Evolutionary conservation across 2,329 filamentous ascomycete genomes (phyloP).

Genomic region (Aureobasidium sp.): DNA sequence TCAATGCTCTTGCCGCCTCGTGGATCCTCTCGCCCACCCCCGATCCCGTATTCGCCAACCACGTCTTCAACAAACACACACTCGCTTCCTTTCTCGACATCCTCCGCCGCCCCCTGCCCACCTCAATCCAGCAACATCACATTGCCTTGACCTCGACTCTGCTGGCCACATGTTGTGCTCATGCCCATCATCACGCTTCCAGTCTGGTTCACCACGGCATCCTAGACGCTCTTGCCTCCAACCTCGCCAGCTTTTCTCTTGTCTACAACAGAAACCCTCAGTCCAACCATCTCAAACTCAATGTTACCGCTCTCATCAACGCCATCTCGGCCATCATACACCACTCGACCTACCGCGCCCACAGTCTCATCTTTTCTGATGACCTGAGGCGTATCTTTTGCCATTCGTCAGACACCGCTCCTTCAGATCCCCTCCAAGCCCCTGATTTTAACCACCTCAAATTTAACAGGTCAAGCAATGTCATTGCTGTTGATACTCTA

Average conservation of each 20-base stretch:
- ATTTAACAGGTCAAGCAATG: not conserved
- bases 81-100: constrained; percentile 56
- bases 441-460: not conserved
- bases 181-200: not conserved
- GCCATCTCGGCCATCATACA: constrained; percentile 70
- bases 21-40: constrained; percentile 26
- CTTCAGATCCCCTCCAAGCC: not conserved
- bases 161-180: constrained; percentile 53
- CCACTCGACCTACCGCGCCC: constrained; percentile 71
- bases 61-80: constrained; percentile 57
- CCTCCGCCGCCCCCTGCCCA: constrained; percentile 51
- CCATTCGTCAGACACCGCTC: not conserved
- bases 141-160: constrained; percentile 54
- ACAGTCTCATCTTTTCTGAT: constrained; percentile 47
- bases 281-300: constrained; percentile 44
- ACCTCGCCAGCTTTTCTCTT: constrained; percentile 44
- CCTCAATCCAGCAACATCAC: constrained; percentile 52
- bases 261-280: constrained; percentile 36
- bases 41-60: constrained; percentile 17
- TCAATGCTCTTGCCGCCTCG: constrained; percentile 65
- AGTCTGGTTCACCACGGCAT: constrained; percentile 66
- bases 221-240: constrained; percentile 69
- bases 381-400: constrained; percentile 33
- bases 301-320: constrained; percentile 58
- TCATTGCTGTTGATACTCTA: constrained; percentile 6